Percentiles rank a stretch among this genome's conserved stretches.
These are phyloP conservation scores for Tuber indicum DNA, from an alignment of 495 filamentous ascomycete genomes.

Conservation along the genomic window DNA sequence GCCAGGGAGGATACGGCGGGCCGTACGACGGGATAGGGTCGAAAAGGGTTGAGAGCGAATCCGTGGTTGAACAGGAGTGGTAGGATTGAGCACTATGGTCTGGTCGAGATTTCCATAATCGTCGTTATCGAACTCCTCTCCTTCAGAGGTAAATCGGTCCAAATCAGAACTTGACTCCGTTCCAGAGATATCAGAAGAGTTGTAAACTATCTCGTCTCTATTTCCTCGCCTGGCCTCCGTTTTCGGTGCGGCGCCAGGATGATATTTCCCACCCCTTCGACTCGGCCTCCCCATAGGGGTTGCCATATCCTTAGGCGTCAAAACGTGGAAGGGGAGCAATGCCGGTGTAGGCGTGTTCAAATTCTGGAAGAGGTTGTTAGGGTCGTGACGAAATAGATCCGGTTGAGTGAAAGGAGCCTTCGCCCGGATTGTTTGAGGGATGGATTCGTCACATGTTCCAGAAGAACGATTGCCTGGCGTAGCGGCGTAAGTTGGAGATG, in stretches of 20 bases:
- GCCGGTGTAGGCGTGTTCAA: conserved; percentile 33
- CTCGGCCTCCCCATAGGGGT: conserved; percentile 35
- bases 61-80: conserved; percentile 33
- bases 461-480: conserved; percentile 25
- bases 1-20: conserved; percentile 15
- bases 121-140: conserved; percentile 16
- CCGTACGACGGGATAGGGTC: conserved; percentile 15
- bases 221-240: conserved; percentile 7
- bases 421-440: conserved; percentile 32
- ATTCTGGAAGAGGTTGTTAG: conserved; percentile 15
- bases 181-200: conserved; percentile 11
- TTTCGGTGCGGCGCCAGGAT: conserved; percentile 22
- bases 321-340: conserved; percentile 10
- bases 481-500: conserved; percentile 20
- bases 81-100: conserved; percentile 24
- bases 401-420: conserved; percentile 28
- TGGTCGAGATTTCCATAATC: conserved; percentile 26
- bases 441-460: conserved; percentile 16
- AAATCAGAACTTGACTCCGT: conserved; percentile 31
- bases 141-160: conserved; percentile 17
- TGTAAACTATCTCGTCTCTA: background rate
- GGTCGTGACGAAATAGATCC: background rate
- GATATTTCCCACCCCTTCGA: conserved; percentile 38
- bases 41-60: conserved; percentile 22
- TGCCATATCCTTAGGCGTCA: conserved; percentile 26